A percentile compares a stretch with the other conserved stretches of the same genome.
Conservation (phyloP, 805 yeast species). For the Cyberlindnera veronae region DNA sequence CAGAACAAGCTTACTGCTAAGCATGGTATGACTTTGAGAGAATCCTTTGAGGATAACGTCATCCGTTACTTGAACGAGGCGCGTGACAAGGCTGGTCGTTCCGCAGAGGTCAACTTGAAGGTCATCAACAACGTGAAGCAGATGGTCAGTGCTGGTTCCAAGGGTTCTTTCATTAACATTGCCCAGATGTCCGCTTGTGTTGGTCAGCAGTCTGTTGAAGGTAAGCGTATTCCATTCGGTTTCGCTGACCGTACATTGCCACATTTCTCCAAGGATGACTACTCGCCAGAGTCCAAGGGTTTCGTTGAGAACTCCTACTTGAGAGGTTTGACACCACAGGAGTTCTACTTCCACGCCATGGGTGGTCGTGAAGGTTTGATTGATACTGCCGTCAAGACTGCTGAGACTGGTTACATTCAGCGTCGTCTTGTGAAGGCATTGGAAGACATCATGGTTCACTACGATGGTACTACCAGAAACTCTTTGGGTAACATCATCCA, state of each 20-base stretch:
- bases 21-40: conserved; percentile 99
- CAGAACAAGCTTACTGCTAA: conserved; percentile 85
- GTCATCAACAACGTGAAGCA: conserved; percentile 95
- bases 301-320: conserved; percentile 95
- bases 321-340: conserved; percentile 98
- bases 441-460: conserved; percentile 96
- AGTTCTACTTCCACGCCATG: conserved; percentile 98
- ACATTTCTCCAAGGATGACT: conserved; percentile 97
- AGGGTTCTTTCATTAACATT: conserved; percentile 97
- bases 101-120: conserved; percentile 94
- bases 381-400: conserved; percentile 99
- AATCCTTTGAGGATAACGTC: conserved; percentile 96
- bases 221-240: conserved; percentile 98
- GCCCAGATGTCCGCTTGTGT: conserved; percentile 99
- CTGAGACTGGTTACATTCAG: conserved; percentile 98
- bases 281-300: conserved; percentile 97
- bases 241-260: conserved; percentile 95
- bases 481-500: conserved; percentile 96
- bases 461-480: conserved; percentile 97
- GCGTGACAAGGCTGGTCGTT: conserved; percentile 98
- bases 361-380: conserved; percentile 99
- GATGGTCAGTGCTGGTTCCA: conserved; percentile 99
- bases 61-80: conserved; percentile 95
- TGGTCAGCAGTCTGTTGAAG: conserved; percentile 99
- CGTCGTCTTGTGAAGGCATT: conserved; percentile 96